These are phyloP conservation scores for Grigorovia yakushimaensis DNA, from an alignment of 805 yeast genomes.

Conservation along the genomic window DNA sequence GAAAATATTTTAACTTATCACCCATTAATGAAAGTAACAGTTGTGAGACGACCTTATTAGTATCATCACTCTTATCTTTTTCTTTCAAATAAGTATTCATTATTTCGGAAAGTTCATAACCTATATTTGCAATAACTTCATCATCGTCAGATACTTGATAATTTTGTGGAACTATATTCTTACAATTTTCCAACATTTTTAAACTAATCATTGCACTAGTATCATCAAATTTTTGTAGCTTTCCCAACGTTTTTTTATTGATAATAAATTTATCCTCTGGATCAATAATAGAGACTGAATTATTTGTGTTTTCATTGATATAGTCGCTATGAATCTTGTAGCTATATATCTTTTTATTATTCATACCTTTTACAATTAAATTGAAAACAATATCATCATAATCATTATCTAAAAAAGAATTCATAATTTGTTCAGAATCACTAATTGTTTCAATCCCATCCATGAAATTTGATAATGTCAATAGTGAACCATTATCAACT, in stretches of 20 bases:
- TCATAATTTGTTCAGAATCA: not conserved
- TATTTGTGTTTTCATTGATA: not conserved
- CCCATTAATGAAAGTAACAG: constrained; percentile 10
- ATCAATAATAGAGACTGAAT: not conserved
- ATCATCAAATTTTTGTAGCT: not conserved
- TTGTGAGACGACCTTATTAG: not conserved
- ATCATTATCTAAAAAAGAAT: not conserved
- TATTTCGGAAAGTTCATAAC: constrained; percentile 19
- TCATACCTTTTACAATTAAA: constrained; percentile 4
- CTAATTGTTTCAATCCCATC: constrained; percentile 1
- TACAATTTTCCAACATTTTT: not conserved
- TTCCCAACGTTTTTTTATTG: not conserved
- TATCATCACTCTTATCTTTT: constrained; percentile 4
- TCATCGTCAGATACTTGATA: constrained; percentile 5
- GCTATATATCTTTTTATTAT: not conserved
- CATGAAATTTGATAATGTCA: constrained; percentile 8
- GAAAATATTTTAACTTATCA: constrained; percentile 7
- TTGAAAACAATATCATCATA: not conserved
- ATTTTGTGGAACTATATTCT: not conserved
- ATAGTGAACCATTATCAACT: constrained; percentile 9
- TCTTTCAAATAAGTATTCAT: constrained; percentile 14
- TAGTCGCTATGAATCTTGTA: not conserved
- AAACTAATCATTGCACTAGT: not conserved
- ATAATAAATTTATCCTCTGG: too few species aligned
- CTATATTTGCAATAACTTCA: constrained; percentile 19